Evolutionary conservation across 371 early-diverging fungal genomes (phyloP), one percentile per base, ranked within the genome.

Genomic region (Chytridiales sp.): DNA sequence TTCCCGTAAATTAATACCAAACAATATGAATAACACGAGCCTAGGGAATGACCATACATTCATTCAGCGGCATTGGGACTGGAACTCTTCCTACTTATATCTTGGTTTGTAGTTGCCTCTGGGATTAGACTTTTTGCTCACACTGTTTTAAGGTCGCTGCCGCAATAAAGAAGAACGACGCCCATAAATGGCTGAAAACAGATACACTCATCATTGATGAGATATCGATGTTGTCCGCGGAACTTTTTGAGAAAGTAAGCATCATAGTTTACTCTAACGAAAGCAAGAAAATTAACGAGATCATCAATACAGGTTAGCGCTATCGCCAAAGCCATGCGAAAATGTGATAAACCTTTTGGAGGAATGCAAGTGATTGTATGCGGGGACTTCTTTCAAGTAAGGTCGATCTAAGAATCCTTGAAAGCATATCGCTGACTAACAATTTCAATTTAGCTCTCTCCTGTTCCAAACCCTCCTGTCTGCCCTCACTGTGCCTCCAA

Each of bases 331-430:
- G 61, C 42, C 17, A 31, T 60, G 9, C 21, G 9, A 29, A 26
- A 41, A 9, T 68, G 63, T 2, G 42, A 30, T 57, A 24, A 17
- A 54, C 81, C 84, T 0, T 84, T 82, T 68, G 84, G 83, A n/a
- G 84, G 84, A 5, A 65, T 79, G 17, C 81, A 82, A 59, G 51
- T 82, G 15, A 56, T 80, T 3, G 34, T 79, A 26, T 68, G 66
- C 0, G 84, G 84, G 0, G 84, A 84, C 56, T 84, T 84, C 60
- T 81, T 69, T 50, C 83, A 84, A n/a, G n/a, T n/a, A n/a, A n/a
- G n/a, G n/a, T n/a, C n/a, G n/a, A n/a, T n/a, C n/a, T n/a, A n/a
- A n/a, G n/a, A n/a, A n/a, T n/a, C n/a, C n/a, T n/a, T n/a, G n/a
- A n/a, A n/a, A n/a, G n/a, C n/a, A n/a, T n/a, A n/a, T n/a, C n/a